Evolutionary conservation across 2,329 filamentous ascomycete genomes (phyloP), one percentile per base, ranked within the genome.

Genomic region (Trichoderma guizhouense): DNA sequence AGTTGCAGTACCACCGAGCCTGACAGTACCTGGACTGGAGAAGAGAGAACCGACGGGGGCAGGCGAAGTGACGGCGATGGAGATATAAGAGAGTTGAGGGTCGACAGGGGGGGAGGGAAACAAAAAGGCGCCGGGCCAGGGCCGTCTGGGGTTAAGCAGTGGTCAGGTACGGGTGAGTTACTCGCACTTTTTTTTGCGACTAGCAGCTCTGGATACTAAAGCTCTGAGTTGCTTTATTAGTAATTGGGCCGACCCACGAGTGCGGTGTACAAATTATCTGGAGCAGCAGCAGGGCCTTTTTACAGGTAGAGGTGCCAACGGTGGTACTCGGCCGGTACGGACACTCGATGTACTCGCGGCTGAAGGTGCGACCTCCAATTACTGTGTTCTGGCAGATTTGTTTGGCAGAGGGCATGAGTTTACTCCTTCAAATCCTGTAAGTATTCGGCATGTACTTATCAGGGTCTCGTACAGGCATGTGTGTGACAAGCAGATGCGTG

Each of bases 111-210:
- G 60, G 67, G 60, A 28, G 21, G 7, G 64, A 36, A 62, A 30
- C n/a, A 36, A 67, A 66, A 55, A 43, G 32, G 55, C 57, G 70
- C 53, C 30, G 57, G 70, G 28, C n/a, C 62, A 71, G 47, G 64
- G 43, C 47, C 61, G 43, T 72, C 70, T 72, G 64, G 64, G 70
- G 64, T 63, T 72, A 18, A 63, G 69, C 58, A 72, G 69, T 67
- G 51, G 60, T 43, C 58, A 63, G 64, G 64, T 62, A 60, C 60
- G 21, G 60, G 34, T 28, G 36, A 63, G 63, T 68, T 51, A 21
- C 57, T 32, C 18, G 28, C 57, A 60, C 28, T 39, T 60, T 39
- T 60, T 39, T 28, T 21, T 69, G 28, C 53, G 36, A 36, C 39
- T 61, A 57, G 64, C 51, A 67, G 32, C 21, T 69, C 51, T 30